These are phyloP conservation scores for Penicillium cosmopolitanum DNA, from an alignment of 495 filamentous ascomycete genomes.

Conservation along the genomic window DNA sequence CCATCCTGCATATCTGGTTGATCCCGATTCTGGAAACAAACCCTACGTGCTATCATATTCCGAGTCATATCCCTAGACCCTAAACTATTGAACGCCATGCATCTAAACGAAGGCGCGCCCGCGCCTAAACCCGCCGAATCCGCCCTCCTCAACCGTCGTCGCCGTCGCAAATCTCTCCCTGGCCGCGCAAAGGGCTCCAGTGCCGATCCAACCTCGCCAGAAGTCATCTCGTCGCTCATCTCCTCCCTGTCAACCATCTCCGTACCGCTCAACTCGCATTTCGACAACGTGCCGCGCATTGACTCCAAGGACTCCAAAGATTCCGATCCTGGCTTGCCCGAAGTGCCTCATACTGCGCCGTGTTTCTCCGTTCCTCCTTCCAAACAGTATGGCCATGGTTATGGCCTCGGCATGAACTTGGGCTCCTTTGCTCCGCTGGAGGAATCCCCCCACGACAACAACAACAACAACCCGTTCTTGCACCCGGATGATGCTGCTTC, in stretches of 20 bases:
- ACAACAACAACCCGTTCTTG: slow-evolving; percentile 47
- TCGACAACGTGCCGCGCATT: slow-evolving; percentile 63
- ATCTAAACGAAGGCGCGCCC: slow-evolving; percentile 32
- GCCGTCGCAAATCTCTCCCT: slow-evolving; percentile 47
- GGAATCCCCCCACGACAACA: slow-evolving; percentile 35
- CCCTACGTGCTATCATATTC: not conserved
- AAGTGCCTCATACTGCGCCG: slow-evolving; percentile 43
- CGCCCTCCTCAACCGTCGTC: slow-evolving; percentile 38
- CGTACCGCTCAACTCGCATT: slow-evolving; percentile 70
- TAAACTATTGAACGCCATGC: slow-evolving; percentile 44
- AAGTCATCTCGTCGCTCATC: slow-evolving; percentile 92
- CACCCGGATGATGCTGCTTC: slow-evolving; percentile 76
- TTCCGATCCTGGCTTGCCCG: slow-evolving; percentile 50
- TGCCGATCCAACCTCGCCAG: slow-evolving; percentile 72
- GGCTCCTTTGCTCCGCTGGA: slow-evolving; percentile 53
- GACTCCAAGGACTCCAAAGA: slow-evolving; percentile 38
- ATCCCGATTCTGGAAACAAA: slow-evolving; percentile 10
- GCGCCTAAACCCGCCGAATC: slow-evolving; percentile 31
- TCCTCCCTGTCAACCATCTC: slow-evolving; percentile 89
- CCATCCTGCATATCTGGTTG: slow-evolving; percentile 24
- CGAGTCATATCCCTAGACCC: slow-evolving; percentile 9
- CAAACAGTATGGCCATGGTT: slow-evolving; percentile 30
- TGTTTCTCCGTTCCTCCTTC: slow-evolving; percentile 32
- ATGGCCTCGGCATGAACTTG: slow-evolving; percentile 73
- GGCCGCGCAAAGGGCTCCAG: slow-evolving; percentile 35